Conservation (phyloP, 352 stramenopile genomes). For the Pythium grandisporangium region DNA sequence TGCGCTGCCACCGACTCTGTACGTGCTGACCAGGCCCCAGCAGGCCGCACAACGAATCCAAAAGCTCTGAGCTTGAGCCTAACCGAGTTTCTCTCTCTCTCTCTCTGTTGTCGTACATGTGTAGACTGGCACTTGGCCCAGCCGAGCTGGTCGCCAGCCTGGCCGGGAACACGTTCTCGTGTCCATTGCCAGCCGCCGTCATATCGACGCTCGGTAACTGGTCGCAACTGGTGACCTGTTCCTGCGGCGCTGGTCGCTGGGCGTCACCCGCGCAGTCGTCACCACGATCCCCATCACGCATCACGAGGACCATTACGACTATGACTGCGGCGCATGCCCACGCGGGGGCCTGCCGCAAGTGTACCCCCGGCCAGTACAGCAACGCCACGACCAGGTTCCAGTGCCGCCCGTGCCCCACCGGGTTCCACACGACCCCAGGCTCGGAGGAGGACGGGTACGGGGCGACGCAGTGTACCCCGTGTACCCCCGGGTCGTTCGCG, state of each 20-base stretch:
- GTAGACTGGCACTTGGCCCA: neutral
- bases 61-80: neutral
- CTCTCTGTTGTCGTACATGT: neutral
- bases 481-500: conserved; percentile 19
- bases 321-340: too few relatives aligned
- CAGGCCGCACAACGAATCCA: neutral
- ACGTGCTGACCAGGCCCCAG: too few relatives aligned
- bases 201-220: neutral
- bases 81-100: neutral
- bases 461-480: conserved; percentile 17
- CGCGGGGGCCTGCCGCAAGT: conserved; percentile 30
- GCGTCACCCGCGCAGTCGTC: conserved; percentile 40
- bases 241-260: conserved; percentile 20
- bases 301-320: too few relatives aligned
- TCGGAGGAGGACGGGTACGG: too few relatives aligned
- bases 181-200: conserved; percentile 7
- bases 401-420: conserved; percentile 27
- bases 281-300: too few relatives aligned
- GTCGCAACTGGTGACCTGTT: conserved; percentile 12
- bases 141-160: conserved; percentile 3
- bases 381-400: conserved; percentile 2
- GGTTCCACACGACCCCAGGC: conserved; percentile 33
- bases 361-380: conserved; percentile 18
- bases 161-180: conserved; percentile 15
- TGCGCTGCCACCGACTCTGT: conserved; percentile 7